Evolutionary conservation across 140 eudicot species (phyloP).

Genomic region (Ambrosia hybrid): DNA sequence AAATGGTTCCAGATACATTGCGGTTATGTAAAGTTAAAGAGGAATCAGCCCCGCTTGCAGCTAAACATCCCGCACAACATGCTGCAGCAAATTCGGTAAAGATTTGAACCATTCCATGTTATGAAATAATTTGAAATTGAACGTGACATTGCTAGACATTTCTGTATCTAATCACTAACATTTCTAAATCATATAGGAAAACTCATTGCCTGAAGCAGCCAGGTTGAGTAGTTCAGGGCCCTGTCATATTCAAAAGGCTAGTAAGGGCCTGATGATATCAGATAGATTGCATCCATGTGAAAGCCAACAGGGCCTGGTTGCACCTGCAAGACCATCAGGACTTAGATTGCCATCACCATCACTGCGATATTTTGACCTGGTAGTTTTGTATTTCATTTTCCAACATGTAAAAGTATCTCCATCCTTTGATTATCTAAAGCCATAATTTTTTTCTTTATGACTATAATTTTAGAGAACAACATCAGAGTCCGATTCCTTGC

Average conservation of each 20-base stretch:
- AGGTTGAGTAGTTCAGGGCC: no score
- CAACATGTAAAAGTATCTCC: slow-evolving; percentile 18
- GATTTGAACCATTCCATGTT: not conserved
- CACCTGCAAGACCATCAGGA: slow-evolving; percentile 69
- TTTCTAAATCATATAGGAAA: no score
- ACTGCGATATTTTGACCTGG: slow-evolving; percentile 78
- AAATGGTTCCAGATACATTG: slow-evolving; percentile 36
- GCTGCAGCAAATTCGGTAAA: slow-evolving; percentile 26
- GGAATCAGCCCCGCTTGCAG: slow-evolving; percentile 21
- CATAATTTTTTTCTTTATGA: not conserved
- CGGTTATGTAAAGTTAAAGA: slow-evolving; percentile 25
- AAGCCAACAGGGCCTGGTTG: slow-evolving; percentile 16
- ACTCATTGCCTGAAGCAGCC: no score
- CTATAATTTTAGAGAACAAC: slow-evolving; percentile 48
- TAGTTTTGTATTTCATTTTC: slow-evolving; percentile 27
- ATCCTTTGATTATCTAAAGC: slow-evolving; percentile 9
- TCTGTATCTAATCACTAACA: no score
- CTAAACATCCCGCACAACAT: slow-evolving; percentile 22
- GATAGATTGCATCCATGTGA: slow-evolving; percentile 31
- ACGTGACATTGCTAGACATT: no score
- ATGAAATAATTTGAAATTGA: no score
- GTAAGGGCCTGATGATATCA: not conserved
- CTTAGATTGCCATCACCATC: slow-evolving; percentile 96
- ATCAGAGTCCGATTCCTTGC: slow-evolving; percentile 30
- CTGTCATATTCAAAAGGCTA: slow-evolving; percentile 9